phyloP scores from a whole-genome alignment of 2,329 filamentous ascomycete genomes.

The Coniochaeta pulveracea region DNA sequence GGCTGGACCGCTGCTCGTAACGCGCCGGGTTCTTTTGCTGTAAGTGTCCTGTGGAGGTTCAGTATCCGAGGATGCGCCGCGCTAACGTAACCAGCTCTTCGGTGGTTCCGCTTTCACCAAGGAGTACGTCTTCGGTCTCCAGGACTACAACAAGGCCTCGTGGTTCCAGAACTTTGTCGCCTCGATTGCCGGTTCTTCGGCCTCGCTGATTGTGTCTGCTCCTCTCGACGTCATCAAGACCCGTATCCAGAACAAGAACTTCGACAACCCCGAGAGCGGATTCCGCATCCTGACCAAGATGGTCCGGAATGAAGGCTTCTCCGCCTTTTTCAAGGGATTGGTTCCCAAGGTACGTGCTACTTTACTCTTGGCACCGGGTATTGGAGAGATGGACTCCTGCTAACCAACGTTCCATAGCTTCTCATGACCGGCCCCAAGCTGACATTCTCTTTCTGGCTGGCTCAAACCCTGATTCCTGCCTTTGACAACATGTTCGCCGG shows the following conservation, averaged over 20 bases:
- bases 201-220: constrained; percentile 91
- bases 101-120: constrained; percentile 96
- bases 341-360: constrained; percentile 61
- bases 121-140: constrained; percentile 82
- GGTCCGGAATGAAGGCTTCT: constrained; percentile 77
- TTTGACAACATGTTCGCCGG: constrained; percentile 48
- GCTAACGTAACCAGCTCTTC: constrained; percentile 56
- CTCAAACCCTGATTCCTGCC: constrained; percentile 91
- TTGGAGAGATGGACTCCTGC: background rate
- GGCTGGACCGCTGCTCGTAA: constrained; percentile 97
- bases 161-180: constrained; percentile 98
- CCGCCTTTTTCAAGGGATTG: constrained; percentile 94
- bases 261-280: constrained; percentile 92
- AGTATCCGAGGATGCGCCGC: background rate
- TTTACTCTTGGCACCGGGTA: no score
- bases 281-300: constrained; percentile 89
- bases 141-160: constrained; percentile 88
- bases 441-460: constrained; percentile 99
- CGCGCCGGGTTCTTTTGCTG: constrained; percentile 91
- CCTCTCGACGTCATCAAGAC: constrained; percentile 98
- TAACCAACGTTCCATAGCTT: constrained; percentile 37
- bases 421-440: constrained; percentile 99
- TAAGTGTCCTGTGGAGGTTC: constrained; percentile 32
- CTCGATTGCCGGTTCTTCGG: constrained; percentile 87
- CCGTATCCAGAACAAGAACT: constrained; percentile 96